Base-by-base conservation (phyloP, 2,329 filamentous ascomycete species). In the Grosmannia serpens region DNA sequence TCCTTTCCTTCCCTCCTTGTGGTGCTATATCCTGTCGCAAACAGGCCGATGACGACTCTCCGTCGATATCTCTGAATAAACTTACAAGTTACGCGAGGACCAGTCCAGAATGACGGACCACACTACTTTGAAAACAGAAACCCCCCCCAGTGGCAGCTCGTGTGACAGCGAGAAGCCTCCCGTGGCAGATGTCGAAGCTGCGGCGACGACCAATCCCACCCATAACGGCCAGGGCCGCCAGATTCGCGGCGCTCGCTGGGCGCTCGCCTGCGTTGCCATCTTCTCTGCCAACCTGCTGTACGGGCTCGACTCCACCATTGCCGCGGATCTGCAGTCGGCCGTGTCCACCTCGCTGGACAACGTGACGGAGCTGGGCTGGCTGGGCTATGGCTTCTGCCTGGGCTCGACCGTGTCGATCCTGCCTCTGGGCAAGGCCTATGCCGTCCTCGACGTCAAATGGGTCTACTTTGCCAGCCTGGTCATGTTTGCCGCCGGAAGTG, bases 291-390 rank as follows among this genome's bases (percentile, higher is more conserved):
- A 53, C 24, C 33, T 51, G 3, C 31, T 33, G 10, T 33, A 33
- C 10, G 31, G 8, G 13, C 67, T 76, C 31, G 74, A 77, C 66
- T 78, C 73, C 47, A 82, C 78, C 3, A 76, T 82, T 53, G 71
- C 64, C 0, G 77, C 77, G 29, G 72, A 75, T 62, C 69, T 79
- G 20, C 73, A 76, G 55, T 70, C 71, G 0, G 62, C 66, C 4
- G 72, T 76, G 11, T 65, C 74, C 9, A 61, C 67, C 20, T 63
- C 64, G 1, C 74, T 75, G 49, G 65, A 67, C 27, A 64, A 70
- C 8, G 62, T 74, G 27, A 57, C 66, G 1, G 70, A 74, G 55
- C 65, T 78, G 2, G 67, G 70, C 7, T 78, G 76, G 76, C 44
- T 62, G 2, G 61, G 61, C 35, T 57, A 57, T 27, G 59, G 58